These are phyloP conservation scores for Aspergillus heteromorphus DNA, from an alignment of 495 filamentous ascomycete species.

Conservation along the genomic window DNA sequence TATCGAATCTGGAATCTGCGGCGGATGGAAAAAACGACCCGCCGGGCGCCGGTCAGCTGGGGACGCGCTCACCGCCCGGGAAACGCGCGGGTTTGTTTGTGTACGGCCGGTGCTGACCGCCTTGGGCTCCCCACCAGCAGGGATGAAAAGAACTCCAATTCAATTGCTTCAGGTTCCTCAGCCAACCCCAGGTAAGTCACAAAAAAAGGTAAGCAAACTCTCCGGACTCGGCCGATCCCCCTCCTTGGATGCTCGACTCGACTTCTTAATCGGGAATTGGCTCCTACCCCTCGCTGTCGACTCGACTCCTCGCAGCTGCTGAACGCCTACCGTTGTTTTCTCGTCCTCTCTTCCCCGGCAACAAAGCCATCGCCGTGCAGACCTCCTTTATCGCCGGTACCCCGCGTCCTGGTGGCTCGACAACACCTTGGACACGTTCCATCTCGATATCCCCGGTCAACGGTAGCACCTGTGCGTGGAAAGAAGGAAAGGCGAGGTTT, in stretches of 20 bases:
- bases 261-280: constrained; percentile 9
- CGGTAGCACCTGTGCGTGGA: constrained; percentile 9
- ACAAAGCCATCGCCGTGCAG: constrained; percentile 8
- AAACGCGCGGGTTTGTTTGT: constrained; percentile 38
- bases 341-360: constrained; percentile 18
- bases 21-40: too few species aligned
- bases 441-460: not conserved
- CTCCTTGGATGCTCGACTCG: constrained; percentile 10
- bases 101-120: constrained; percentile 28
- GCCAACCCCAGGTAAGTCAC: constrained; percentile 13
- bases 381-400: constrained; percentile 13
- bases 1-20: too few species aligned
- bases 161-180: constrained; percentile 4
- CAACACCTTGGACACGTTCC: not conserved
- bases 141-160: constrained; percentile 14
- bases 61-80: constrained; percentile 32
- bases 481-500: constrained; percentile 2
- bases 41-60: constrained; percentile 2
- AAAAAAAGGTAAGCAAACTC: not conserved
- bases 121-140: constrained; percentile 22
- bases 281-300: not conserved
- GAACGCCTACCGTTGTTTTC: constrained; percentile 16
- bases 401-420: constrained; percentile 13
- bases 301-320: constrained; percentile 10
- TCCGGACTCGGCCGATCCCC: not conserved